phyloP scores from a whole-genome alignment of 2,329 filamentous ascomycete species.

The Incumbomyces delicatus region DNA sequence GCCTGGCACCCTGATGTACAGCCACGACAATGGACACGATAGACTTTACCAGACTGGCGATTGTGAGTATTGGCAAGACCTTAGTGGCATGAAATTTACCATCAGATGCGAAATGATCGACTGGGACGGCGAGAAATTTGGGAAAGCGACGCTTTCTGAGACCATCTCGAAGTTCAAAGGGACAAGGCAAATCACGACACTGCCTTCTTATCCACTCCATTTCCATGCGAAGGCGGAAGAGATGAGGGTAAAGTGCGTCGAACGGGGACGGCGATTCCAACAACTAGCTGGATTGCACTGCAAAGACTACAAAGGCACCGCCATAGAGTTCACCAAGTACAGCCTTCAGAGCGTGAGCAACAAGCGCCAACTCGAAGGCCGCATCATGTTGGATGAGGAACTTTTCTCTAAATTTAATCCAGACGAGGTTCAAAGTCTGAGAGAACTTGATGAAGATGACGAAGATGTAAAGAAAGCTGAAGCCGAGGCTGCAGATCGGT shows the following conservation, averaged over 20 bases:
- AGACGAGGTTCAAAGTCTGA: neutral
- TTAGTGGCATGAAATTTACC: constrained; percentile 6
- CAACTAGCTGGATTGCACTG: constrained; percentile 9
- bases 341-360: constrained; percentile 1
- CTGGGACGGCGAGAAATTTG: constrained; percentile 10
- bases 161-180: constrained; percentile 9
- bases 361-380: constrained; percentile 4
- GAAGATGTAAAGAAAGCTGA: constrained; percentile 2
- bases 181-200: constrained; percentile 8
- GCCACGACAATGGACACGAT: constrained; percentile 7
- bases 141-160: constrained; percentile 1
- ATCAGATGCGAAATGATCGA: constrained; percentile 6
- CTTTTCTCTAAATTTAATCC: constrained; percentile 7
- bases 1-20: constrained; percentile 9
- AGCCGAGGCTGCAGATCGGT: neutral
- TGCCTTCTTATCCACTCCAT: constrained; percentile 6
- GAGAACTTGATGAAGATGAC: constrained; percentile 3
- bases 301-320: constrained; percentile 11
- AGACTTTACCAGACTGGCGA: constrained; percentile 5
- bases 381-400: constrained; percentile 6
- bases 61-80: constrained; percentile 6
- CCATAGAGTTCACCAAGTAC: constrained; percentile 7
- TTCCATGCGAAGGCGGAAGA: constrained; percentile 7
- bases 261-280: constrained; percentile 10
- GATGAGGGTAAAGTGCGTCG: constrained; percentile 8